phyloP scores from a whole-genome alignment of 176 grass and related monocot genomes.

The Eremochloa ophiuroides region DNA sequence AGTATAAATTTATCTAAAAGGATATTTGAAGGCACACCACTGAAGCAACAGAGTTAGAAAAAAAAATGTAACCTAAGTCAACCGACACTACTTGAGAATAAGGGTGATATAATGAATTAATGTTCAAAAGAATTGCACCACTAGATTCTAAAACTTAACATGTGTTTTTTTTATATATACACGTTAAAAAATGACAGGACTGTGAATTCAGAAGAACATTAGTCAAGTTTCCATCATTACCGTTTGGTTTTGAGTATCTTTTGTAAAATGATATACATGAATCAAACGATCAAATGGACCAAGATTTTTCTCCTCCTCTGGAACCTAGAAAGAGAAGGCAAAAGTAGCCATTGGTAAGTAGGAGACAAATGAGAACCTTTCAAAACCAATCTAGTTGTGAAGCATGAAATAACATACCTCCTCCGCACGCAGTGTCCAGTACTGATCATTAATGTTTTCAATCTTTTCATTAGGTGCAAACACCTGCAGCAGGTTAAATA shows the following conservation, averaged over 20 bases:
- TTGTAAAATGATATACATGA: slow-evolving; percentile 96
- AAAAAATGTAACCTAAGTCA: slow-evolving; percentile 8
- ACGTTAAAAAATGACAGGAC: neutral
- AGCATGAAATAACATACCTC: slow-evolving; percentile 50
- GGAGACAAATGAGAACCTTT: neutral
- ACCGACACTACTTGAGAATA: neutral
- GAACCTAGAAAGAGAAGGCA: slow-evolving; percentile 56
- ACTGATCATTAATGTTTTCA: slow-evolving; percentile 98
- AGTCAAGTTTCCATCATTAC: slow-evolving; percentile 54
- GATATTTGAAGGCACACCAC: neutral
- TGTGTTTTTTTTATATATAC: neutral
- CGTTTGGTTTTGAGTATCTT: slow-evolving; percentile 90
- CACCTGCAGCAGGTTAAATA: slow-evolving; percentile 54
- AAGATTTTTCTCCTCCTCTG: slow-evolving; percentile 94
- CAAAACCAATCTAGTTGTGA: slow-evolving; percentile 2
- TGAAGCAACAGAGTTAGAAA: neutral
- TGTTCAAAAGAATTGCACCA: neutral
- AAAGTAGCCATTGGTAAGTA: slow-evolving; percentile 9
- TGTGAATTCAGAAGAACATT: neutral
- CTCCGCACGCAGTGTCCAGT: slow-evolving; percentile 96
- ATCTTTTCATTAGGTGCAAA: slow-evolving; percentile 85
- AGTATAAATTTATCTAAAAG: neutral
- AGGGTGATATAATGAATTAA: neutral
- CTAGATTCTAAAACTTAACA: neutral
- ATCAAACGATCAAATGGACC: slow-evolving; percentile 87